Evolutionary conservation across 1,284 basidiomycete species (phyloP), one percentile per base, ranked within the genome.

Genomic region (Lignosus rhinocerotis): DNA sequence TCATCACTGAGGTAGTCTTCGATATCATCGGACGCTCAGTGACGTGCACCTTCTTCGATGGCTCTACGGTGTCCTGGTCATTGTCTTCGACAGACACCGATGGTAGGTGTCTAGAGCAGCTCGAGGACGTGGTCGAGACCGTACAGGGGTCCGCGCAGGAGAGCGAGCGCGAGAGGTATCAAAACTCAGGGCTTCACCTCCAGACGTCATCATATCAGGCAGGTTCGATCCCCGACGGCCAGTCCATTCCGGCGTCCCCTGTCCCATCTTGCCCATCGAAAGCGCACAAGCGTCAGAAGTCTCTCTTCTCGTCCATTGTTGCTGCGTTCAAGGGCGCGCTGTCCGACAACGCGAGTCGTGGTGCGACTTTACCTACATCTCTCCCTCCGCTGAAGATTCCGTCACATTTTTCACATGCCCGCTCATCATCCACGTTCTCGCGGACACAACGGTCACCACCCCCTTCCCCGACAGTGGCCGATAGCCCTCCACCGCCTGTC

Each of bases 261-360:
- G 55, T 56, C 32, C 50, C 55, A 21, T 45, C 62, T 50, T 69
- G 69, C 59, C 67, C 67, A 30, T 61, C 64, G 16, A 80, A 77
- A 36, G 36, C 45, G 60, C 83, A 84, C 61, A 82, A 80, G 73
- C 85, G 83, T 65, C 84, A 86, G 60, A 77, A 82, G 48, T 88
- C 87, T 16, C 69, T 90, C 56, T 74, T 90, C 50, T 86, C 85
- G 80, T 80, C 85, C 19, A 73, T 90, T 32, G 83, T 90, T 58
- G 81, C 85, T 81, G 87, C 74, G 53, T 80, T 78, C 42, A 57
- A 66, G 56, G 61, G 62, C 36, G 63, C 66, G 33, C 47, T 59
- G 41, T 53, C 60, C 9, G 59, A 61, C 46, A 51, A 49, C 53
- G 30, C 50, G 19, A 53, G 49, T 36, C 54, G 56, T 31, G 48